phyloP scores from a whole-genome alignment of 1,284 basidiomycete genomes.

The Tilletia indica region DNA sequence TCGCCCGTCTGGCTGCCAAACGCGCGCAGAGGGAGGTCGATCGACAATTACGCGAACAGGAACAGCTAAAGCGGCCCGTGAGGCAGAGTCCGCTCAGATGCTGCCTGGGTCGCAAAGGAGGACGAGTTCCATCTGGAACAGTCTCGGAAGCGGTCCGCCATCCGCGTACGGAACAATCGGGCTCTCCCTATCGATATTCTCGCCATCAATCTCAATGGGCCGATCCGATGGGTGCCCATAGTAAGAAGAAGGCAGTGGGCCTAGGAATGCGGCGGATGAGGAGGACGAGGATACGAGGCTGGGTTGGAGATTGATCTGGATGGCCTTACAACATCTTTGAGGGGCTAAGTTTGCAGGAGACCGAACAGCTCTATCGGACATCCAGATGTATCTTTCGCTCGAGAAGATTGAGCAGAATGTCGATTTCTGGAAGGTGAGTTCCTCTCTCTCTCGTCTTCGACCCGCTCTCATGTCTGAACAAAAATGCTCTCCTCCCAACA shows the following conservation, averaged over 20 bases:
- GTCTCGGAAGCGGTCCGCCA: constrained; percentile 82
- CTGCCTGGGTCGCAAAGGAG: constrained; percentile 95
- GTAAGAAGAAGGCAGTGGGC: constrained; percentile 62
- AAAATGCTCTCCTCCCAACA: constrained; percentile 49
- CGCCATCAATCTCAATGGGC: constrained; percentile 53
- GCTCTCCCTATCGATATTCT: constrained; percentile 61
- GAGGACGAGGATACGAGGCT: constrained; percentile 74
- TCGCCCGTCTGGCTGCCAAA: constrained; percentile 83
- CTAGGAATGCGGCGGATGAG: constrained; percentile 55
- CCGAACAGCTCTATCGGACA: constrained; percentile 92
- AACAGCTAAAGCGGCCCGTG: constrained; percentile 81
- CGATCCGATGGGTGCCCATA: constrained; percentile 79
- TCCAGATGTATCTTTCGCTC: constrained; percentile 82
- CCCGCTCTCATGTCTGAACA: too few relatives aligned
- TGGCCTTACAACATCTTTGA: constrained; percentile 94
- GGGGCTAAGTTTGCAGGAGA: constrained; percentile 80
- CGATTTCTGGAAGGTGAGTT: constrained; percentile 91
- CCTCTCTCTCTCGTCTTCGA: constrained; percentile 7
- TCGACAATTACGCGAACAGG: constrained; percentile 81
- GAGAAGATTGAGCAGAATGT: constrained; percentile 82
- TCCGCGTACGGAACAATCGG: constrained; percentile 89
- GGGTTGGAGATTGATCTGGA: constrained; percentile 96
- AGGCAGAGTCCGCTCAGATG: constrained; percentile 94
- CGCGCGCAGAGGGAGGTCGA: constrained; percentile 90
- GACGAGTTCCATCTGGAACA: constrained; percentile 96